Percentiles rank a stretch among this genome's conserved stretches.
Evolutionary conservation across 345 rosid genomes (phyloP).

Genomic region (Murraya koenigii): DNA sequence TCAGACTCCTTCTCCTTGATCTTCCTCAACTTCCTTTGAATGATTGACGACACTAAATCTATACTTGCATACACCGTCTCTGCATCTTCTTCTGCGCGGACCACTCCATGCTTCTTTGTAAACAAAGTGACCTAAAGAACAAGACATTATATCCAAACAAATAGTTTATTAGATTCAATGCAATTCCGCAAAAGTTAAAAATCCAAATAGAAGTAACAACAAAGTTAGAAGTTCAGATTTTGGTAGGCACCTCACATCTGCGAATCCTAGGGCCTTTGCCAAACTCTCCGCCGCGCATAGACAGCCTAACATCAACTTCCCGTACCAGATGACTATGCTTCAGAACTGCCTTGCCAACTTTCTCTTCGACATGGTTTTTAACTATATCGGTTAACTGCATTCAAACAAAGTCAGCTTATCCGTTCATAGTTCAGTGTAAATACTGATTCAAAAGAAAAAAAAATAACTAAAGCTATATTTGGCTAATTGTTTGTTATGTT

Average conservation of each 20-base stretch:
- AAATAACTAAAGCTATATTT: neutral
- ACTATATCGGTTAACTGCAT: constrained; percentile 68
- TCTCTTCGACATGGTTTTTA: constrained; percentile 77
- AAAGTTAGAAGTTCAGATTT: neutral
- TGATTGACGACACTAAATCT: constrained; percentile 73
- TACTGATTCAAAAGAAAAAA: neutral
- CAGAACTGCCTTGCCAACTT: constrained; percentile 84
- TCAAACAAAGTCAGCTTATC: neutral
- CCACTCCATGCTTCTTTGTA: constrained; percentile 89
- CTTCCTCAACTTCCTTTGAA: constrained; percentile 87
- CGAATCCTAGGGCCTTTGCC: constrained; percentile 90
- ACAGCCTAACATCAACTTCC: constrained; percentile 87
- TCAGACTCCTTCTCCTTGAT: constrained; percentile 96
- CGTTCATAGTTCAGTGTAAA: neutral
- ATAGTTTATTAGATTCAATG: neutral
- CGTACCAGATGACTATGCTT: constrained; percentile 83
- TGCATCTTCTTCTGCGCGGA: constrained; percentile 90
- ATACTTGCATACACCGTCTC: constrained; percentile 77
- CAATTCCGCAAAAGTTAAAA: neutral
- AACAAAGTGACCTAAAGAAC: constrained; percentile 69
- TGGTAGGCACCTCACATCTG: constrained; percentile 68
- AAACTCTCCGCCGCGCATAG: constrained; percentile 86
- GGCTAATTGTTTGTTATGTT: neutral
- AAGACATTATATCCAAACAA: neutral
- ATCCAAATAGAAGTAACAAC: neutral